These are phyloP conservation scores for Astragalus membranaceus DNA, from an alignment of 306 rosid species.

Conservation along the genomic window DNA sequence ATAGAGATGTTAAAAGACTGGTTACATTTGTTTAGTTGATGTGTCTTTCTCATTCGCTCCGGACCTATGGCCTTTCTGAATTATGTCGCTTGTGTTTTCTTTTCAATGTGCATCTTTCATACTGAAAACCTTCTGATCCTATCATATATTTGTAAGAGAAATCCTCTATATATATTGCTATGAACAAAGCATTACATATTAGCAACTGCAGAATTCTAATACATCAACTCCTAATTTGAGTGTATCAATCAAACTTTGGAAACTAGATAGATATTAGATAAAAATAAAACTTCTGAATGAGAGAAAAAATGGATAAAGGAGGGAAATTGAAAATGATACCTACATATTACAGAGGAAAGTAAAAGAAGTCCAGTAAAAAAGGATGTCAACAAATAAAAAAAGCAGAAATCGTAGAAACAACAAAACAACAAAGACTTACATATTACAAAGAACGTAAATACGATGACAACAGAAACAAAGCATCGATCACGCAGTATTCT, in stretches of 20 bases:
- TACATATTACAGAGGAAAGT: neutral
- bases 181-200: neutral
- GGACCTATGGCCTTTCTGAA: neutral
- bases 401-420: conserved; percentile 2
- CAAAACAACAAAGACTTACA: conserved; percentile 47
- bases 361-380: conserved; percentile 1
- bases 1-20: too few species aligned
- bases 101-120: neutral
- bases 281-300: neutral
- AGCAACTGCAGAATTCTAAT: neutral
- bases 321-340: neutral
- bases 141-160: neutral
- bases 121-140: neutral
- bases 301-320: neutral
- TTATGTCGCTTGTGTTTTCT: neutral
- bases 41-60: neutral
- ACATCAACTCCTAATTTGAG: neutral
- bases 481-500: conserved; percentile 69
- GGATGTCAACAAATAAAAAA: neutral
- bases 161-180: neutral
- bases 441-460: conserved; percentile 73
- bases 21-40: neutral
- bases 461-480: conserved; percentile 51
- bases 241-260: neutral
- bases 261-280: neutral